Evolutionary conservation across 495 filamentous ascomycete genomes (phyloP).

Genomic region (Neurospora sp.): DNA sequence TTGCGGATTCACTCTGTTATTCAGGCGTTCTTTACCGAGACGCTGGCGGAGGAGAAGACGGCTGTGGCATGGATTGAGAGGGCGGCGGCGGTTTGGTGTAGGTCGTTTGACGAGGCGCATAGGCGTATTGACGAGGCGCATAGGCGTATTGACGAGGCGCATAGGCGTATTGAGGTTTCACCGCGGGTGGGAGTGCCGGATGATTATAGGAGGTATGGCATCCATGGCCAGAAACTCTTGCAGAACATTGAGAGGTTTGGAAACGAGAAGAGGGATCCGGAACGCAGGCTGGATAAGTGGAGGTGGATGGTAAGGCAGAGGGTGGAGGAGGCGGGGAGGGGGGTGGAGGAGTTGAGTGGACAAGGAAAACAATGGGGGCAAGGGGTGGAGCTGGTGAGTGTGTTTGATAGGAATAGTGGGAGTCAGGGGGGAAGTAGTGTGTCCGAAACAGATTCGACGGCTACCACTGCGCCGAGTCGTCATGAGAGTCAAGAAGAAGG

Average conservation of each 20-base stretch:
- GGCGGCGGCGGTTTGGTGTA: constrained; percentile 49
- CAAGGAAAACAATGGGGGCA: background rate
- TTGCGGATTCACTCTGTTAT: constrained; percentile 70
- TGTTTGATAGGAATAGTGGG: background rate
- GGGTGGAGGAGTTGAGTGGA: background rate
- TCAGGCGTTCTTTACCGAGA: constrained; percentile 68
- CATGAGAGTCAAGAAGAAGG: constrained; percentile 16
- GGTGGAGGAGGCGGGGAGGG: constrained; percentile 21
- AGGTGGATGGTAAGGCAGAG: constrained; percentile 37
- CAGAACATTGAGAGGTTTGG: constrained; percentile 37
- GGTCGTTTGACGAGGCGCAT: constrained; percentile 52
- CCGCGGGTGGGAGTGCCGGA: constrained; percentile 51
- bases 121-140: constrained; percentile 47
- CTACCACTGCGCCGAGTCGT: constrained; percentile 22
- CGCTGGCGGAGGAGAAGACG: constrained; percentile 47
- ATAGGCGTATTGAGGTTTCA: background rate
- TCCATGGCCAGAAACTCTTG: constrained; percentile 52
- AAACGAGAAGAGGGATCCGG: constrained; percentile 30
- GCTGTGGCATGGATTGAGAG: constrained; percentile 54
- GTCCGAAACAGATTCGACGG: constrained; percentile 39
- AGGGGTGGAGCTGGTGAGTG: background rate
- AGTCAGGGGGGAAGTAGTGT: constrained; percentile 33
- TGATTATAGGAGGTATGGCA: constrained; percentile 60
- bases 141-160: constrained; percentile 38
- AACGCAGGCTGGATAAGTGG: constrained; percentile 21